phyloP scores from a whole-genome alignment of 805 yeast species.

The Myxozyma vanderwaltii region DNA sequence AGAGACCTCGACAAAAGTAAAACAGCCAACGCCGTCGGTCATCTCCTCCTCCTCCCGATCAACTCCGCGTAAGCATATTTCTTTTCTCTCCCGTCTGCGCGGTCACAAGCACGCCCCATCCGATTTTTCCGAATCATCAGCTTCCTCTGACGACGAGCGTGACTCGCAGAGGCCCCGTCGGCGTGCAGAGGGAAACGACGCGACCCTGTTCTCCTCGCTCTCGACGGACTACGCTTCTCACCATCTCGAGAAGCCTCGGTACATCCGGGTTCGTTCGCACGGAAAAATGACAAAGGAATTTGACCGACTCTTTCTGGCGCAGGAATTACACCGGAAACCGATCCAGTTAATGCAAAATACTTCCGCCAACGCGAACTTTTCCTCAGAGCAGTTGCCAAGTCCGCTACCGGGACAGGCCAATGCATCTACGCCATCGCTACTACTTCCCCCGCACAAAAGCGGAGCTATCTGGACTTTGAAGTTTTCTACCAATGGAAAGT shows the following conservation, averaged over 20 bases:
- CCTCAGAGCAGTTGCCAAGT: background rate
- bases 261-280: slow-evolving; percentile 42
- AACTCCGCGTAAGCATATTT: background rate
- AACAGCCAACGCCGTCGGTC: background rate
- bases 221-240: slow-evolving; percentile 32
- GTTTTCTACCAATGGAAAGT: slow-evolving; percentile 79
- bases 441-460: slow-evolving; percentile 29
- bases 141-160: background rate
- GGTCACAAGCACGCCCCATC: background rate
- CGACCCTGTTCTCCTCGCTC: slow-evolving; percentile 35
- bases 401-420: background rate
- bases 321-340: slow-evolving; percentile 37
- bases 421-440: slow-evolving; percentile 19
- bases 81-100: slow-evolving; percentile 5
- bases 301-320: slow-evolving; percentile 43
- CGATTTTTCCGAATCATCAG: background rate
- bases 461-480: slow-evolving; percentile 71
- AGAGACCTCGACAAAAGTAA: background rate
- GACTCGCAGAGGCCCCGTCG: background rate
- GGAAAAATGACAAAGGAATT: slow-evolving; percentile 39
- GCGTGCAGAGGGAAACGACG: slow-evolving; percentile 38
- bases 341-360: background rate
- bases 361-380: background rate
- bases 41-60: background rate
- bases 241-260: slow-evolving; percentile 40